Percentiles rank a stretch among this genome's conserved stretches.
phyloP scores from a whole-genome alignment of 768 basidiomycete genomes.

The Suillus bovinus region DNA sequence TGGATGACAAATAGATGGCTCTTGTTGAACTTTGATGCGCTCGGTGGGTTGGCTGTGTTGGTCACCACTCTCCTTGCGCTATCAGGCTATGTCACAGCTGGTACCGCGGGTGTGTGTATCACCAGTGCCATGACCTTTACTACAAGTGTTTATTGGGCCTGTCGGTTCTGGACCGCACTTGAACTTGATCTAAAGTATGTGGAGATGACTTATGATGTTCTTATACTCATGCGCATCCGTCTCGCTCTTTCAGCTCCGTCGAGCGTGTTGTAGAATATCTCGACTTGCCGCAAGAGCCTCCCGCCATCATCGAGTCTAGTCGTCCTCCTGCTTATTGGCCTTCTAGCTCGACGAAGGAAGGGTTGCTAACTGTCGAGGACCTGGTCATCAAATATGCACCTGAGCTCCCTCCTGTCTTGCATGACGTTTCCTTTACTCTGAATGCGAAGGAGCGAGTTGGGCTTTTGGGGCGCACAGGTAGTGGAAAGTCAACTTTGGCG shows the following conservation, averaged over 20 bases:
- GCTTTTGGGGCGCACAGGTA: slow-evolving; percentile 79
- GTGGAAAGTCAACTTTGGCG: slow-evolving; percentile 81
- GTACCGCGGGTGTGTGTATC: slow-evolving; percentile 72
- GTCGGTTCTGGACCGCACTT: slow-evolving; percentile 53
- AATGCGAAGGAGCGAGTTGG: slow-evolving; percentile 75
- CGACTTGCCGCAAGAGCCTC: slow-evolving; percentile 85
- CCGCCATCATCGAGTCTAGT: slow-evolving; percentile 67
- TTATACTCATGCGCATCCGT: slow-evolving; percentile 8
- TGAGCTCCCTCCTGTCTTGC: slow-evolving; percentile 79
- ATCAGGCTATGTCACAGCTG: slow-evolving; percentile 55
- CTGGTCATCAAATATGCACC: slow-evolving; percentile 82
- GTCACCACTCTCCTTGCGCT: slow-evolving; percentile 78
- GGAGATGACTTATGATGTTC: not conserved
- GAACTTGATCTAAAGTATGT: slow-evolving; percentile 77
- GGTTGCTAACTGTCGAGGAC: slow-evolving; percentile 69
- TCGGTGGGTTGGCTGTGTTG: slow-evolving; percentile 74
- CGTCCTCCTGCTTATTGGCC: slow-evolving; percentile 95
- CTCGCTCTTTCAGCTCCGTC: slow-evolving; percentile 57
- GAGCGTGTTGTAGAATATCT: slow-evolving; percentile 93
- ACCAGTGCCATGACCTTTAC: slow-evolving; percentile 72
- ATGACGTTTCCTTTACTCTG: slow-evolving; percentile 71
- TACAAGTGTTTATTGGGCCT: slow-evolving; percentile 49
- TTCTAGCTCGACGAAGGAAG: slow-evolving; percentile 58
- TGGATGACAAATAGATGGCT: slow-evolving; percentile 94
- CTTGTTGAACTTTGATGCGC: slow-evolving; percentile 75